phyloP scores from a whole-genome alignment of 345 rosid species.

The Nephelium lappaceum region DNA sequence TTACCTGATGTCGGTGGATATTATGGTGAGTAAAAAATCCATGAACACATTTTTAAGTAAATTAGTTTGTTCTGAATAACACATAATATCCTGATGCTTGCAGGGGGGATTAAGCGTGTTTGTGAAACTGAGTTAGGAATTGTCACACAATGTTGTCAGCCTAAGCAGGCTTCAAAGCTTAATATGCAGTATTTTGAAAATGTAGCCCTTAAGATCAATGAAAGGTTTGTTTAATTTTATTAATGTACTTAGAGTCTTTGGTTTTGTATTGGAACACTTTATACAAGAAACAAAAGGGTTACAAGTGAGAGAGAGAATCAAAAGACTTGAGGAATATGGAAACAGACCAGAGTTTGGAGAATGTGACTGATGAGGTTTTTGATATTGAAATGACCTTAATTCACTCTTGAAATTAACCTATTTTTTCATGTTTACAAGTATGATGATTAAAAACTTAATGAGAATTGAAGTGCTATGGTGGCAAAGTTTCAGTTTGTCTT shows the following conservation, averaged over 20 bases:
- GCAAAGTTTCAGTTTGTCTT: background rate
- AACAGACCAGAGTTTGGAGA: too few species aligned
- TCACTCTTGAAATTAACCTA: background rate
- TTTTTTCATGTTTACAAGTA: background rate
- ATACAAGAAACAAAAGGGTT: background rate
- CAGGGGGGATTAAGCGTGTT: constrained; percentile 61
- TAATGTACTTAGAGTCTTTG: background rate
- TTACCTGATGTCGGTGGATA: constrained; percentile 65
- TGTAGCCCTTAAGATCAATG: constrained; percentile 73
- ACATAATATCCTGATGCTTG: background rate
- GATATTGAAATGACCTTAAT: background rate
- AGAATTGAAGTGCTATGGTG: background rate
- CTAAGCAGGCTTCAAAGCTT: constrained; percentile 41
- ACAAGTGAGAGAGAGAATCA: background rate
- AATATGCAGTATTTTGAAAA: constrained; percentile 64
- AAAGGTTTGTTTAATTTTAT: constrained; percentile 45
- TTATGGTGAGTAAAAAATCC: constrained; percentile 46
- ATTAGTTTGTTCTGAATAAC: background rate
- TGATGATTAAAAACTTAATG: background rate
- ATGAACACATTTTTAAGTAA: background rate
- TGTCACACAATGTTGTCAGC: constrained; percentile 77
- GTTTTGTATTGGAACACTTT: background rate
- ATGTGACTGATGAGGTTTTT: background rate
- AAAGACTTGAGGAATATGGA: background rate
- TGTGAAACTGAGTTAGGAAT: constrained; percentile 82